Evolutionary conservation across 352 stramenopile genomes (phyloP).

Genomic region (Globisporangium echinulatum): DNA sequence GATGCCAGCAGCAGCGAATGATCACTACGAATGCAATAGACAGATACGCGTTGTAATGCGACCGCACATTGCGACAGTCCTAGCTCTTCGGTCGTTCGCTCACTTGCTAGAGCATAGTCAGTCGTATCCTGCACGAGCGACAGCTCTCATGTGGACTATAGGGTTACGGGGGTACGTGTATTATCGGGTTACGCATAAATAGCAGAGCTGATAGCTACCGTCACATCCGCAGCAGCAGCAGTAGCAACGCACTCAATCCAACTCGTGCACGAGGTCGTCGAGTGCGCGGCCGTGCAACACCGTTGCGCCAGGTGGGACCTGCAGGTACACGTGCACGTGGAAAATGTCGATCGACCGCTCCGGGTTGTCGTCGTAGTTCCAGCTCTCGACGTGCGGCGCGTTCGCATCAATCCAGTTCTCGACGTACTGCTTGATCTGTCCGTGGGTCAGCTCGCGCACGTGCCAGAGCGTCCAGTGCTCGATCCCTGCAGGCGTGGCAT

Average conservation of each 20-base stretch:
- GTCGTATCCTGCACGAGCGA: too few relatives aligned
- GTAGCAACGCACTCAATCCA: slow-evolving; percentile 32
- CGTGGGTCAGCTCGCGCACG: slow-evolving; percentile 62
- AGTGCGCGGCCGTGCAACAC: slow-evolving; percentile 60
- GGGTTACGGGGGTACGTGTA: background rate
- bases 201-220: background rate
- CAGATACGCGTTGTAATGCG: too few relatives aligned
- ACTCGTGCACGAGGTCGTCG: slow-evolving; percentile 65
- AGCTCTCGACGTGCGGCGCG: slow-evolving; percentile 59
- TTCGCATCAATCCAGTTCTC: slow-evolving; percentile 86
- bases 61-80: too few relatives aligned
- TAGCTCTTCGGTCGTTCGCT: too few relatives aligned
- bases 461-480: slow-evolving; percentile 88
- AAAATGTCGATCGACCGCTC: slow-evolving; percentile 88
- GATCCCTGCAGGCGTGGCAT: slow-evolving; percentile 83
- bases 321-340: slow-evolving; percentile 87
- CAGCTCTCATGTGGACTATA: too few relatives aligned
- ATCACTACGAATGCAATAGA: too few relatives aligned
- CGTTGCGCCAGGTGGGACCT: slow-evolving; percentile 43
- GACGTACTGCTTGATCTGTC: slow-evolving; percentile 85
- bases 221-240: background rate
- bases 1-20: background rate
- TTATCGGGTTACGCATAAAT: background rate
- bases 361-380: slow-evolving; percentile 88
- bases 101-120: too few relatives aligned